phyloP scores from a whole-genome alignment of 1,284 basidiomycete genomes.

The Thelephora terrestris region DNA sequence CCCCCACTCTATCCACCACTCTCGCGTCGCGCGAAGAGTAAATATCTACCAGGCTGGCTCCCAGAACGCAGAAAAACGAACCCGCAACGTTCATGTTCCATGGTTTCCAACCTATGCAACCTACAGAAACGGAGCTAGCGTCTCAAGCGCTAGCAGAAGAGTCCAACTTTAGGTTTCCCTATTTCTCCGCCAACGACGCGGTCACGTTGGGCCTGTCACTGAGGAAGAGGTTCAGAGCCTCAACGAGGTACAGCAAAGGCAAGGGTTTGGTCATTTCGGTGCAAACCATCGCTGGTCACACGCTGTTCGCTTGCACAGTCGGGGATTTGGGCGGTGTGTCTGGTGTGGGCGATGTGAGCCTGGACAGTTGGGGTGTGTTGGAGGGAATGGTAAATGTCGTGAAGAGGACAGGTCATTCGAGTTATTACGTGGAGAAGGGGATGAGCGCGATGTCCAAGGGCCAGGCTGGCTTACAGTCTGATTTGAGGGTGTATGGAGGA shows the following conservation, averaged over 20 bases:
- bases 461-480: constrained; percentile 51
- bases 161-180: constrained; percentile 52
- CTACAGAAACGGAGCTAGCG: constrained; percentile 62
- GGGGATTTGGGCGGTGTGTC: constrained; percentile 58
- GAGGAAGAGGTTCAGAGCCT: constrained; percentile 69
- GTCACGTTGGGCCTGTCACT: constrained; percentile 71
- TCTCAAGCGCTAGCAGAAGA: constrained; percentile 62
- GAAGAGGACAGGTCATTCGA: constrained; percentile 70
- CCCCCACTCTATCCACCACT: no score
- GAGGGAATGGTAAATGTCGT: constrained; percentile 75
- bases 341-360: constrained; percentile 62
- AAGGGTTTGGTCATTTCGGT: constrained; percentile 72
- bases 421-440: constrained; percentile 74
- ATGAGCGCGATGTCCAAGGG: constrained; percentile 74
- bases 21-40: no score
- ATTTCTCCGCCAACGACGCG: constrained; percentile 67
- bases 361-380: constrained; percentile 68
- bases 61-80: not conserved
- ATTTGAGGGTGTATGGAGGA: constrained; percentile 59
- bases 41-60: no score
- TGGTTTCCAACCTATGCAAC: constrained; percentile 47
- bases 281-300: constrained; percentile 68
- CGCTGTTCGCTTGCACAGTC: constrained; percentile 70
- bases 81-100: constrained; percentile 31
- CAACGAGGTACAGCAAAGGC: constrained; percentile 58